Conservation (phyloP, 345 rosid species). For the Brassica incana region DNA sequence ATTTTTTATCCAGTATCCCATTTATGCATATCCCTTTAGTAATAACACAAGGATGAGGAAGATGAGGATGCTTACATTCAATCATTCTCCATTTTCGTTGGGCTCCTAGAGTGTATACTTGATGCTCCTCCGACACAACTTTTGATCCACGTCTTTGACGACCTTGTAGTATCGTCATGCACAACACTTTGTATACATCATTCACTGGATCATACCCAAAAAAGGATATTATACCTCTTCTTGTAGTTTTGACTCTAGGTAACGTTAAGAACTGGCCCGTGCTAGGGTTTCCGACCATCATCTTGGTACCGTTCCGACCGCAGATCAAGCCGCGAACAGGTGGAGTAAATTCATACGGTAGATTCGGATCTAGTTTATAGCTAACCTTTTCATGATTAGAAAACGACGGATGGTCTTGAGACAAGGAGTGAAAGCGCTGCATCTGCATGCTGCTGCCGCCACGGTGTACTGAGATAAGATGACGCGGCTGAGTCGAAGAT, state of each 20-base stretch:
- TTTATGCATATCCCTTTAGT: background rate
- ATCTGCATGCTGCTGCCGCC: background rate
- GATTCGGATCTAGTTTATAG: background rate
- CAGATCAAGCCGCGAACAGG: background rate
- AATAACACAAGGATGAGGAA: background rate
- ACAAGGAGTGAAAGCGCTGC: background rate
- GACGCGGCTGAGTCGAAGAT: background rate
- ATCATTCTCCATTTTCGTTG: background rate
- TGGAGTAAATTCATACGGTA: background rate
- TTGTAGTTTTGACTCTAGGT: background rate
- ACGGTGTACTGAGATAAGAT: background rate
- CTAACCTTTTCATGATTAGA: background rate
- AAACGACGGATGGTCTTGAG: background rate
- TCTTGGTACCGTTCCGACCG: background rate
- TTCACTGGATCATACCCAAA: slow-evolving; percentile 5
- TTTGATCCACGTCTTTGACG: background rate
- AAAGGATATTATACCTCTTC: background rate
- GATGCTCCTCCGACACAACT: background rate
- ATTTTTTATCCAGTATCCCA: background rate
- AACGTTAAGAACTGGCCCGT: background rate
- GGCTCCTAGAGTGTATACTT: background rate
- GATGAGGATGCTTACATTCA: background rate
- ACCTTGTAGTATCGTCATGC: background rate
- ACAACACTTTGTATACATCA: background rate
- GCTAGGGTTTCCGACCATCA: background rate